phyloP scores from a whole-genome alignment of 2,329 filamentous ascomycete genomes.

The Pseudocercospora pini-densiflorae region DNA sequence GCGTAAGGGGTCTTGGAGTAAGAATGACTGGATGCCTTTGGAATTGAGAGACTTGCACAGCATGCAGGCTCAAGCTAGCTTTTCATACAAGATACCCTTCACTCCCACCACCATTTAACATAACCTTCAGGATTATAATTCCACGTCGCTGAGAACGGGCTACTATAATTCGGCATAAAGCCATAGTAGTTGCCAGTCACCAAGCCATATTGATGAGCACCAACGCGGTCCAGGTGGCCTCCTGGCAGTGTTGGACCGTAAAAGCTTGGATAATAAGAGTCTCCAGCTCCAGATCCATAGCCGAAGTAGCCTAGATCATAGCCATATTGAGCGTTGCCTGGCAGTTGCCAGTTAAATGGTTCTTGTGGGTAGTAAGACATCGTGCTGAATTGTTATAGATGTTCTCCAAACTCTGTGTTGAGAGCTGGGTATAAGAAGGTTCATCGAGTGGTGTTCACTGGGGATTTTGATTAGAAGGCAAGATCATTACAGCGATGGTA shows the following conservation, averaged over 20 bases:
- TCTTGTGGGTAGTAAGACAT: background rate
- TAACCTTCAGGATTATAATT: background rate
- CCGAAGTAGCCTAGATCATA: no score
- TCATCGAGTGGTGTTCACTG: no score
- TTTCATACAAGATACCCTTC: background rate
- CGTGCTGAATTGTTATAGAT: background rate
- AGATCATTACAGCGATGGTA: background rate
- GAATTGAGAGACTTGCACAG: background rate
- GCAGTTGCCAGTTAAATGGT: background rate
- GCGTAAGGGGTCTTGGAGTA: background rate
- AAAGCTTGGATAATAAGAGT: background rate
- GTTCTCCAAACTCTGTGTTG: background rate
- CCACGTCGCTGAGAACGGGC: background rate
- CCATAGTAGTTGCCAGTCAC: background rate
- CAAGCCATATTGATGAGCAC: background rate
- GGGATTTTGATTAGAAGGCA: no score
- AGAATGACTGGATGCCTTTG: background rate
- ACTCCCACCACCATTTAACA: no score
- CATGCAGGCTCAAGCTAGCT: background rate
- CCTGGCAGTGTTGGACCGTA: background rate
- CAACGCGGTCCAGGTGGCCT: background rate
- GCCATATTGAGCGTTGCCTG: no score
- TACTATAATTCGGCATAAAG: background rate
- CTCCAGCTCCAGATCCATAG: no score
- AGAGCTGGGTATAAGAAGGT: no score